These are phyloP conservation scores for Boletales sp. DNA, from an alignment of 768 basidiomycete species.

Conservation along the genomic window DNA sequence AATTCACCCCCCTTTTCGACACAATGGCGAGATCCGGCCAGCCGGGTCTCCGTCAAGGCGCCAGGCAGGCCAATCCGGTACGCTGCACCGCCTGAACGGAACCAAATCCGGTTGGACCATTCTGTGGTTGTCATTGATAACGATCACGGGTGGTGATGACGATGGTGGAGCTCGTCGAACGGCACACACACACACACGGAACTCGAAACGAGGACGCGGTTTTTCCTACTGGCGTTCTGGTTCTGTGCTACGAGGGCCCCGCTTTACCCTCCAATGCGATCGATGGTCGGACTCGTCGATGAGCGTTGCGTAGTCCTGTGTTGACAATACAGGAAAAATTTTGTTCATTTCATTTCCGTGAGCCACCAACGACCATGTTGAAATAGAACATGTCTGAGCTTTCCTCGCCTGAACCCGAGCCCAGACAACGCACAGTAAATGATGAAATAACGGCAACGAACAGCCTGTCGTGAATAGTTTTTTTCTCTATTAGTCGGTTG, in stretches of 20 bases:
- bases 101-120: slow-evolving; percentile 22
- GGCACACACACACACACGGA: neutral
- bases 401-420: slow-evolving; percentile 6
- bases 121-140: slow-evolving; percentile 11
- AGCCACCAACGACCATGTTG: slow-evolving; percentile 16
- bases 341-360: slow-evolving; percentile 29
- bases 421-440: slow-evolving; percentile 1
- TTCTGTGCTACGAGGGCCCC: too few species aligned
- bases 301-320: slow-evolving; percentile 14
- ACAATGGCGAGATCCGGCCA: slow-evolving; percentile 79
- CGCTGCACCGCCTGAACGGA: slow-evolving; percentile 21
- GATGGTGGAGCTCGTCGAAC: slow-evolving; percentile 13
- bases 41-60: slow-evolving; percentile 67
- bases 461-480: slow-evolving; percentile 12
- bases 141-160: slow-evolving; percentile 7
- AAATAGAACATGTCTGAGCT: slow-evolving; percentile 22
- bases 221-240: neutral
- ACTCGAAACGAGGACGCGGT: slow-evolving; percentile 6
- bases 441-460: slow-evolving; percentile 19
- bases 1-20: slow-evolving; percentile 68
- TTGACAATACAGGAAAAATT: slow-evolving; percentile 18
- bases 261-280: slow-evolving; percentile 5
- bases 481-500: slow-evolving; percentile 4
- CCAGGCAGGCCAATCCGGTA: slow-evolving; percentile 54
- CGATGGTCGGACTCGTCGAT: slow-evolving; percentile 8